Percentiles rank a stretch among this genome's conserved stretches.
These are phyloP conservation scores for Fusarium chlamydosporum DNA, from an alignment of 2,329 filamentous ascomycete genomes.

Conservation along the genomic window DNA sequence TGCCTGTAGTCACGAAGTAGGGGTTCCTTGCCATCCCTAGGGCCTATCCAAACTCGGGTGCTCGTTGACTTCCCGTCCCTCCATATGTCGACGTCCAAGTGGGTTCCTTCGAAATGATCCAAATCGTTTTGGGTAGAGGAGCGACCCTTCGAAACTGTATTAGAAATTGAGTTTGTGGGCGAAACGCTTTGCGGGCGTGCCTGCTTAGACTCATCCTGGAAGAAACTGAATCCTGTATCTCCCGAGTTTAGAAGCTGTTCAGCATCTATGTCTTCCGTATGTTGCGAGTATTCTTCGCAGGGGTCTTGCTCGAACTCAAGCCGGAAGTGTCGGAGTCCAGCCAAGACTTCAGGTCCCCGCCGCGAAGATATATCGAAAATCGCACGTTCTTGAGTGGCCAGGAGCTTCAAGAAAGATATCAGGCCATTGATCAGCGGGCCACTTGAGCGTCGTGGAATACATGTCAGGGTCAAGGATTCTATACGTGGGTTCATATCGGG, in stretches of 20 bases:
- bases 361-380: slow-evolving; percentile 57
- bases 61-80: slow-evolving; percentile 50
- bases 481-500: slow-evolving; percentile 72
- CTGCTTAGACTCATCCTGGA: slow-evolving; percentile 49
- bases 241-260: slow-evolving; percentile 60
- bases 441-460: slow-evolving; percentile 67
- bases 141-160: slow-evolving; percentile 21
- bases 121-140: slow-evolving; percentile 3
- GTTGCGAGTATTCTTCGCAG: slow-evolving; percentile 55
- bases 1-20: slow-evolving; percentile 65
- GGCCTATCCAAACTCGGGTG: slow-evolving; percentile 64
- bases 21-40: slow-evolving; percentile 52
- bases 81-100: slow-evolving; percentile 43
- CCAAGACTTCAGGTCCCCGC: slow-evolving; percentile 61
- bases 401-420: slow-evolving; percentile 61
- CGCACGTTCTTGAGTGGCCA: slow-evolving; percentile 64
- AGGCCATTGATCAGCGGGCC: slow-evolving; percentile 66
- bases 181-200: slow-evolving; percentile 23
- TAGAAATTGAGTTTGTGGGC: slow-evolving; percentile 7
- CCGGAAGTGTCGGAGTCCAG: slow-evolving; percentile 67
- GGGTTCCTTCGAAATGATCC: slow-evolving; percentile 42
- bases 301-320: slow-evolving; percentile 68
- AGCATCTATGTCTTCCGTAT: slow-evolving; percentile 57
- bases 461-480: slow-evolving; percentile 66
- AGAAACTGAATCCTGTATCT: slow-evolving; percentile 62